Evolutionary conservation across 1,284 basidiomycete genomes (phyloP), one percentile per base, ranked within the genome.

Genomic region (Ceratobasidium sp.): DNA sequence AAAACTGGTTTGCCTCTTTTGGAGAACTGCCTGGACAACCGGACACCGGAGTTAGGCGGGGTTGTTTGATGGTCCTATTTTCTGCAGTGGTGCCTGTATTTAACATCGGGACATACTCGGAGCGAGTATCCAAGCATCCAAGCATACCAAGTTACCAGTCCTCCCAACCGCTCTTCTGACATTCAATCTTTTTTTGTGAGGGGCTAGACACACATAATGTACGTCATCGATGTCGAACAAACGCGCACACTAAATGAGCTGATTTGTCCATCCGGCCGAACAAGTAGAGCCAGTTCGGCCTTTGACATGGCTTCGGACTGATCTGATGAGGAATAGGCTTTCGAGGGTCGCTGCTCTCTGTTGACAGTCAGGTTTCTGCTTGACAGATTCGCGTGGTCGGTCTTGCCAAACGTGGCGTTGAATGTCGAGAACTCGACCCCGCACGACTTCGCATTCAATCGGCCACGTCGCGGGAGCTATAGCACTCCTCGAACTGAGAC

Each of bases 221-320:
- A 64, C 61, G 61, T 64, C 61, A 64, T 64, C 3, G 3, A 10
- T 44, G 61, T 64, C 61, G 44, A 64, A 64, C 61, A 64, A 40
- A 64, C 40, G 42, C 40, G 40, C 61, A 42, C 44, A 40, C 20
- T 12, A 64, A 64, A n/a, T 9, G 23, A 13, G 7, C 20, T 23
- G 20, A 64, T 64, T 64, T 64, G 61, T 33, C 18, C 1, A 5
- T 9, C n/a, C n/a, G 7, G 61, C 56, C 56, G 56, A 60, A 44
- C 28, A 64, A 44, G 18, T 1, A 10, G 15, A n/a, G 2, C 18
- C 40, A 64, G 4, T 64, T 64, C 55, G 40, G 7, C 23, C 20
- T 40, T 15, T 15, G 15, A n/a, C 40, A 20, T 6, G 40, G 40
- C 39, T 44, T 64, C 61, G 13, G 28, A 4, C 40, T 40, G 61